Percentiles rank a stretch among this genome's conserved stretches.
These are phyloP conservation scores for Meyerozyma athensensis DNA, from an alignment of 1,139 yeast genomes.

Conservation along the genomic window DNA sequence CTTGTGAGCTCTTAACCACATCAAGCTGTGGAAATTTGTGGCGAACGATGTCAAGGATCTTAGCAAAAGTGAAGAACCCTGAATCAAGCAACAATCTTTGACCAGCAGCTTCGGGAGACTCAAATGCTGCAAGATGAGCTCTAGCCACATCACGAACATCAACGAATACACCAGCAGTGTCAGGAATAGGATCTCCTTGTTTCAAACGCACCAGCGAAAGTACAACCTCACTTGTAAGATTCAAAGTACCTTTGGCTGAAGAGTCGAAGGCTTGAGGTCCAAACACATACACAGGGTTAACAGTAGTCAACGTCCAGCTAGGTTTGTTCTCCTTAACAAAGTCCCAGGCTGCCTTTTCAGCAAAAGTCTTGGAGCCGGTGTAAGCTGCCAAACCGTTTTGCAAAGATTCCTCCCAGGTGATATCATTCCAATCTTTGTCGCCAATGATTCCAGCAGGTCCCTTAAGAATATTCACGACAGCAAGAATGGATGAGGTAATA, in stretches of 20 bases:
- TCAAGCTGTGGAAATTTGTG: background rate
- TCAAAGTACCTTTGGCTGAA: background rate
- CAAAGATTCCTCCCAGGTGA: slow-evolving; percentile 12
- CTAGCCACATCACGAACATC: too few species aligned
- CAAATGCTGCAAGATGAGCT: slow-evolving; percentile 44
- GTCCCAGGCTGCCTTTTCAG: slow-evolving; percentile 8
- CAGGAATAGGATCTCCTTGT: too few species aligned
- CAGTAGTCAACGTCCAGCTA: slow-evolving; percentile 28
- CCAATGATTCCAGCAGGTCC: slow-evolving; percentile 35
- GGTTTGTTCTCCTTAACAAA: too few species aligned
- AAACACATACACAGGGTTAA: slow-evolving; percentile 47
- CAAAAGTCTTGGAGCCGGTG: slow-evolving; percentile 6
- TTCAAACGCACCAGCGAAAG: too few species aligned
- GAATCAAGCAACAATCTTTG: slow-evolving; percentile 25
- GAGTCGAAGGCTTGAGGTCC: too few species aligned
- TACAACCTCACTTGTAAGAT: too few species aligned
- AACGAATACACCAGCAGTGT: slow-evolving; percentile 20
- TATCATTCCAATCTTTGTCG: slow-evolving; percentile 34
- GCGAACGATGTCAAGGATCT: background rate
- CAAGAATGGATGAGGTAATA: slow-evolving; percentile 15
- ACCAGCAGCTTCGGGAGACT: slow-evolving; percentile 19
- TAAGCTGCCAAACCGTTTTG: slow-evolving; percentile 4
- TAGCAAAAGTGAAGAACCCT: too few species aligned
- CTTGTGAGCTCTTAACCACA: too few species aligned
- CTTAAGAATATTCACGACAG: slow-evolving; percentile 33